phyloP scores from a whole-genome alignment of 805 yeast species.

The Teunomyces cretensis region DNA sequence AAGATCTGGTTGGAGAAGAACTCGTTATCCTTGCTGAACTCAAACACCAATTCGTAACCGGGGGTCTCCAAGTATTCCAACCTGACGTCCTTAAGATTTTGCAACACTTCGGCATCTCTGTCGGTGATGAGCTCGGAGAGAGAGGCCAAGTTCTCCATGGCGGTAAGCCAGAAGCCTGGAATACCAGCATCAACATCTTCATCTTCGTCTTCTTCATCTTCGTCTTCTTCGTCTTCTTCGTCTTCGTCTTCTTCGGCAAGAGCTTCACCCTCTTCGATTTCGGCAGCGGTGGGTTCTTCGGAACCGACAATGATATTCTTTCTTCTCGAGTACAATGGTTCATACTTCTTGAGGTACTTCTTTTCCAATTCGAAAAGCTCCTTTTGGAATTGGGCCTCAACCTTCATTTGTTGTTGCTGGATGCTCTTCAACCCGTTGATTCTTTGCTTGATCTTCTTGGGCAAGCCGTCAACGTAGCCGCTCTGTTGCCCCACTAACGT shows the following conservation, averaged over 20 bases:
- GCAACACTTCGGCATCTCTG: constrained; percentile 82
- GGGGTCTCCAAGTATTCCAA: constrained; percentile 80
- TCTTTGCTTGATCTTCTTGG: constrained; percentile 69
- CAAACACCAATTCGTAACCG: constrained; percentile 85
- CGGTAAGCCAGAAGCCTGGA: constrained; percentile 96
- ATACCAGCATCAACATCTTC: constrained; percentile 60
- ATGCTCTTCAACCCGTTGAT: constrained; percentile 79
- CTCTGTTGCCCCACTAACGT: constrained; percentile 80
- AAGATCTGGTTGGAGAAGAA: constrained; percentile 72
- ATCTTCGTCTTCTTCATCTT: constrained; percentile 40
- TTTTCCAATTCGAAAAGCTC: constrained; percentile 86
- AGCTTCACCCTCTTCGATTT: constrained; percentile 74
- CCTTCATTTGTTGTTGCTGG: constrained; percentile 73
- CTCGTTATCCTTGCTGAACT: constrained; percentile 64
- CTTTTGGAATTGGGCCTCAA: constrained; percentile 89
- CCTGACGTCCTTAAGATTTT: constrained; percentile 64
- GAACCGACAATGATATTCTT: constrained; percentile 69
- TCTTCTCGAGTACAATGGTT: constrained; percentile 75
- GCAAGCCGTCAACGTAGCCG: constrained; percentile 79
- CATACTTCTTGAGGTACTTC: constrained; percentile 68
- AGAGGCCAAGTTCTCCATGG: constrained; percentile 80
- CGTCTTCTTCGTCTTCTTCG: constrained; percentile 28
- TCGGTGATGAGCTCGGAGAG: constrained; percentile 85
- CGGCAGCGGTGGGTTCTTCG: constrained; percentile 74
- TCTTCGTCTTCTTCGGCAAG: constrained; percentile 58